Evolutionary conservation across 1,139 yeast species (phyloP), one percentile per base, ranked within the genome.

Genomic region (Yamadazyma membranifaciens): DNA sequence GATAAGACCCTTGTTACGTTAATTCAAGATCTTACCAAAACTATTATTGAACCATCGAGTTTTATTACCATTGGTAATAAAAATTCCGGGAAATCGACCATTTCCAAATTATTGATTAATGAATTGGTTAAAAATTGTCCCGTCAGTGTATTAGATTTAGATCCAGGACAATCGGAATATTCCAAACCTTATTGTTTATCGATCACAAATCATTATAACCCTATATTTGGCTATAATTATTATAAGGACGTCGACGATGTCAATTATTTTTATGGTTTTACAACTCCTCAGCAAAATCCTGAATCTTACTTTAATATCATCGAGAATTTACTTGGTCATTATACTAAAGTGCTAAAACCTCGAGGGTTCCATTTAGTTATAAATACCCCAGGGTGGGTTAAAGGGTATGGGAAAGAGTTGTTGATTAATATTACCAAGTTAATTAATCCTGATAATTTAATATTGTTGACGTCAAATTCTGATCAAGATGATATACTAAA

Each of bases 341-440:
- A 69, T 44, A 27, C 40, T 15, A 47, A 49, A 33, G 43, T 50
- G 9, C 55, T 63, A 33, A 56, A 63, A 34, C 50, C 55, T 1
- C 46, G 48, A 14, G 67, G 68, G 34, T 63, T 72, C 16, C 71
- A 76, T 9, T 62, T 89, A 10, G 60, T 92, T 1, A 72, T 91
- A 3, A 91, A 91, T 52, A 80, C 94, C 0, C 95, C 97, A 0
- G 97, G 98, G 0, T 91, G 97, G 97, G 77, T 89, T 20, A 87
- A 86, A 60, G 98, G 98, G 0, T 81, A 80, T 45, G 98, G 98
- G 0, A 70, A 83, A 29, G 83, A 82, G 41, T 62, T 91, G 9
- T 65, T 87, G 15, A 64, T 63, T 12, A 65, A 73, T 12, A 63
- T 88, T 1, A 65, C 83, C 2, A 47, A 55, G 1, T 47, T 61